phyloP scores from a whole-genome alignment of 495 filamentous ascomycete genomes.

The Neurospora tetrasperma region DNA sequence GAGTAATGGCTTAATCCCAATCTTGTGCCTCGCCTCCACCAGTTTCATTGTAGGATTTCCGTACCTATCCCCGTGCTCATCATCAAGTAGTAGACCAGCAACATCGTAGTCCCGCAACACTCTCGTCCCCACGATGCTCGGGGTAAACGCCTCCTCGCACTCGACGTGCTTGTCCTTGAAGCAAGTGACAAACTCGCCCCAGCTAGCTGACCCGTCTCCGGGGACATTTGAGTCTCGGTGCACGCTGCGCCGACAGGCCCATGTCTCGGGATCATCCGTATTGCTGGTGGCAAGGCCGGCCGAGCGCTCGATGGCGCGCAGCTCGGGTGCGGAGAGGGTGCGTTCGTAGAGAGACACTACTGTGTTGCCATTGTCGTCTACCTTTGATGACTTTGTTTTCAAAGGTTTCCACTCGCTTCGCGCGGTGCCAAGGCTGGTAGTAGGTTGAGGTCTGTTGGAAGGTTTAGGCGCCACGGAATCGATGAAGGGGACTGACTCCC shows the following conservation, averaged over 20 bases:
- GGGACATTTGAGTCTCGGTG: conserved; percentile 41
- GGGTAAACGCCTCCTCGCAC: conserved; percentile 65
- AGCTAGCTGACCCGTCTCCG: conserved; percentile 49
- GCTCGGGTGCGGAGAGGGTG: conserved; percentile 27
- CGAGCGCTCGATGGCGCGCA: conserved; percentile 8
- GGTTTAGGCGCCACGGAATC: conserved; percentile 31
- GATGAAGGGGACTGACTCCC: conserved; percentile 48
- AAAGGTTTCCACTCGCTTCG: conserved; percentile 31
- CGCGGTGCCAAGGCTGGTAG: conserved; percentile 1
- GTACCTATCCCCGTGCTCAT: conserved; percentile 31
- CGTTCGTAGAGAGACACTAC: conserved; percentile 36
- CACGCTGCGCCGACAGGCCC: conserved; percentile 56
- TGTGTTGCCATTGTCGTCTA: conserved; percentile 30
- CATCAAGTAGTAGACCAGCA: conserved; percentile 8
- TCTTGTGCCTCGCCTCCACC: conserved; percentile 40
- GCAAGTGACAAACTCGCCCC: conserved; percentile 51
- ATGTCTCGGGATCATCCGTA: conserved; percentile 1
- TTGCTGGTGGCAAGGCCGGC: conserved; percentile 2
- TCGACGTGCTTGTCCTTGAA: conserved; percentile 53
- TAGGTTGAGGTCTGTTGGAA: conserved; percentile 5
- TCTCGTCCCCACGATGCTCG: conserved; percentile 48
- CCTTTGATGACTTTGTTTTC: conserved; percentile 30
- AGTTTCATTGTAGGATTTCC: conserved; percentile 41
- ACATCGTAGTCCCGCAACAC: conserved; percentile 42
- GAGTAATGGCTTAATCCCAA: conserved; percentile 34